A percentile compares a stretch with the other conserved stretches of the same genome.
Evolutionary conservation across 2,329 filamentous ascomycete genomes (phyloP).

Genomic region (Calycina marina): DNA sequence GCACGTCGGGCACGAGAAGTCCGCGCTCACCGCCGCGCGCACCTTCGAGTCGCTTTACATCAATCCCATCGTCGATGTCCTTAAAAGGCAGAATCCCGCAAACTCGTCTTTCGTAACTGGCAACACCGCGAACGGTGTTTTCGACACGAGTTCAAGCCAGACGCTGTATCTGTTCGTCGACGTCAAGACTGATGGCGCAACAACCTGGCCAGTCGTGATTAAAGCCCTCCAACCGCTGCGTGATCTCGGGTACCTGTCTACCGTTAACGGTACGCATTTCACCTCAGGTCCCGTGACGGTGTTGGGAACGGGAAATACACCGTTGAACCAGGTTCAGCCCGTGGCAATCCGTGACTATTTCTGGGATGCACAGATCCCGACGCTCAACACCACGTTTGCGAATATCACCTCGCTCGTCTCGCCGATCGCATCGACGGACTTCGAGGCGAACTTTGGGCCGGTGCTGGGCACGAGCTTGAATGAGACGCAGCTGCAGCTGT

Average conservation of each 20-base stretch:
- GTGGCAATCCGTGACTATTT: too few relatives aligned
- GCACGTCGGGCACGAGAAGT: constrained; percentile 47
- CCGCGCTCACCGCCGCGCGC: constrained; percentile 35
- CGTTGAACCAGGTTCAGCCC: too few relatives aligned
- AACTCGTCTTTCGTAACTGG: constrained; percentile 30
- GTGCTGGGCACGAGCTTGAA: constrained; percentile 33
- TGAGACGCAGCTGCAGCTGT: constrained; percentile 26
- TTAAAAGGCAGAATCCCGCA: constrained; percentile 37
- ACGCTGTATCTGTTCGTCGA: constrained; percentile 52
- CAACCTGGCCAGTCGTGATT: constrained; percentile 37
- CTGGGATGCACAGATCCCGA: too few relatives aligned
- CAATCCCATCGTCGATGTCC: constrained; percentile 43
- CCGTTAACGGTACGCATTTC: constrained; percentile 34
- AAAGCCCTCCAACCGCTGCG: constrained; percentile 44
- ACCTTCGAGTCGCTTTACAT: constrained; percentile 52
- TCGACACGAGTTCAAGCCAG: constrained; percentile 35
- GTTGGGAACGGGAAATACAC: constrained; percentile 51
- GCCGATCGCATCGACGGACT: constrained; percentile 32
- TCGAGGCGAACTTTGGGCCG: constrained; percentile 36
- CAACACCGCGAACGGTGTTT: constrained; percentile 39
- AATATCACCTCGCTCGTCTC: constrained; percentile 57
- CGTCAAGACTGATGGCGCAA: constrained; percentile 43
- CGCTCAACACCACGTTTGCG: constrained; percentile 36
- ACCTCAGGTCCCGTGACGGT: constrained; percentile 47
- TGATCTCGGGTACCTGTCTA: constrained; percentile 40